A percentile compares a stretch with the other conserved stretches of the same genome.
Evolutionary conservation across 2,329 filamentous ascomycete genomes (phyloP).

Genomic region (Paraconiothyrium brasiliense): DNA sequence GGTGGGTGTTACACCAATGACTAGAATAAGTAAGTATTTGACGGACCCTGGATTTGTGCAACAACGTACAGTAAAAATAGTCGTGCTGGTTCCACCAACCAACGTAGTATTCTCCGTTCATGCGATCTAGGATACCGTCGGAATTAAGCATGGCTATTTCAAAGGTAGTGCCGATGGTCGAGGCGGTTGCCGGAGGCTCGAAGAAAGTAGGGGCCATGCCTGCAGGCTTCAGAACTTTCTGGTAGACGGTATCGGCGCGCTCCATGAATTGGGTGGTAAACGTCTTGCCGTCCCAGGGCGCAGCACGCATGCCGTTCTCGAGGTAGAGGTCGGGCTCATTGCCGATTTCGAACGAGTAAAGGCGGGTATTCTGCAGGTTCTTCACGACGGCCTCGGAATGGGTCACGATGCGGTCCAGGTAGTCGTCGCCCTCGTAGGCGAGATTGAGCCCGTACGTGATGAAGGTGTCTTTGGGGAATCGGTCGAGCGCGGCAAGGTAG

Average conservation of each 20-base stretch:
- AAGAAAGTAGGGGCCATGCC: slow-evolving; percentile 56
- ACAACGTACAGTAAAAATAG: slow-evolving; percentile 59
- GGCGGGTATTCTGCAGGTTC: slow-evolving; percentile 49
- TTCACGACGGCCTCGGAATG: slow-evolving; percentile 53
- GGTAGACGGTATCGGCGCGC: slow-evolving; percentile 55
- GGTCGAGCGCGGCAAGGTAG: slow-evolving; percentile 59
- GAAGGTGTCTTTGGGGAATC: slow-evolving; percentile 60
- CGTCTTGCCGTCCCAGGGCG: slow-evolving; percentile 54
- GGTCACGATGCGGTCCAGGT: slow-evolving; percentile 53
- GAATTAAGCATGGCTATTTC: slow-evolving; percentile 54
- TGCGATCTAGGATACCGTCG: slow-evolving; percentile 51
- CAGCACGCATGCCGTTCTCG: slow-evolving; percentile 57
- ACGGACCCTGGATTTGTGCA: neutral
- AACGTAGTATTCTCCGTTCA: slow-evolving; percentile 51
- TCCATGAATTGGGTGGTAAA: slow-evolving; percentile 59
- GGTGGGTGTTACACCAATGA: slow-evolving; percentile 58
- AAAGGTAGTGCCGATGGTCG: slow-evolving; percentile 62
- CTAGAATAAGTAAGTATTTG: slow-evolving; percentile 32
- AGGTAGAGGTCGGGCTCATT: slow-evolving; percentile 56
- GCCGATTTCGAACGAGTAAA: slow-evolving; percentile 56
- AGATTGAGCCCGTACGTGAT: slow-evolving; percentile 62
- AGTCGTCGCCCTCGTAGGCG: slow-evolving; percentile 58
- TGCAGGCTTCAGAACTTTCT: slow-evolving; percentile 56
- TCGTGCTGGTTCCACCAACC: slow-evolving; percentile 63
- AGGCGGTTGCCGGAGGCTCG: slow-evolving; percentile 60